Conservation (phyloP, 495 filamentous ascomycete genomes). For the Annulohypoxylon moriforme region DNA sequence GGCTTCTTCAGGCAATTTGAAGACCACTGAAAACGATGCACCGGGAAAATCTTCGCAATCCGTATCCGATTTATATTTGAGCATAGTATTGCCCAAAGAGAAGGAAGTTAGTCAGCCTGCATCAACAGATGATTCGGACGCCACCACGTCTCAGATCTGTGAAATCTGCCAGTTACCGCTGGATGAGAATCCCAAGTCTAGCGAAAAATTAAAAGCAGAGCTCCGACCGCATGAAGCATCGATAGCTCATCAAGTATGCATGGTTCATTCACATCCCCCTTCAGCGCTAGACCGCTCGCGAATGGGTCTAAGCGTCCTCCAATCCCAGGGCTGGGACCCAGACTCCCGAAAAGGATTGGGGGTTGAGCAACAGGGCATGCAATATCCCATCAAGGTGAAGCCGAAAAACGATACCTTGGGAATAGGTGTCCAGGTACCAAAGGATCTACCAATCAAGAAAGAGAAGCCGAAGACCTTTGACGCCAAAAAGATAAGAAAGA, state of each 20-base stretch:
- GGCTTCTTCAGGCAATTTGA: conserved; percentile 63
- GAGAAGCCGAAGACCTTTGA: conserved; percentile 70
- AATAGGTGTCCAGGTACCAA: conserved; percentile 66
- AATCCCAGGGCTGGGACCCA: conserved; percentile 87
- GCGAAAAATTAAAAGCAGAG: conserved; percentile 3
- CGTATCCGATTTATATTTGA: conserved; percentile 75
- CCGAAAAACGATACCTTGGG: conserved; percentile 80
- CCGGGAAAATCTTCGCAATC: conserved; percentile 52
- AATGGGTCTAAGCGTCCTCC: conserved; percentile 79
- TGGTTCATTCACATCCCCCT: conserved; percentile 84
- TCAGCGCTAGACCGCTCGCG: conserved; percentile 83
- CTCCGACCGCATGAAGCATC: conserved; percentile 71
- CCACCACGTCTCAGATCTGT: conserved; percentile 38
- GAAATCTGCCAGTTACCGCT: conserved; percentile 54
- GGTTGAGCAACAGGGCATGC: conserved; percentile 74
- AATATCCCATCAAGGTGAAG: conserved; percentile 77
- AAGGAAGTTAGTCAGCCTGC: conserved; percentile 38
- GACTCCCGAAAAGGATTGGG: conserved; percentile 82
- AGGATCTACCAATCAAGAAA: conserved; percentile 55
- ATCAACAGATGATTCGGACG: conserved; percentile 32
- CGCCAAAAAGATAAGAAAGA: conserved; percentile 74
- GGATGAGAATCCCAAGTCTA: conserved; percentile 29
- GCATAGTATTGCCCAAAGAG: conserved; percentile 70
- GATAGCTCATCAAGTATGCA: conserved; percentile 83
- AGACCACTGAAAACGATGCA: conserved; percentile 52